phyloP scores from a whole-genome alignment of 2,329 filamentous ascomycete genomes.

The Juglanconis juglandina region DNA sequence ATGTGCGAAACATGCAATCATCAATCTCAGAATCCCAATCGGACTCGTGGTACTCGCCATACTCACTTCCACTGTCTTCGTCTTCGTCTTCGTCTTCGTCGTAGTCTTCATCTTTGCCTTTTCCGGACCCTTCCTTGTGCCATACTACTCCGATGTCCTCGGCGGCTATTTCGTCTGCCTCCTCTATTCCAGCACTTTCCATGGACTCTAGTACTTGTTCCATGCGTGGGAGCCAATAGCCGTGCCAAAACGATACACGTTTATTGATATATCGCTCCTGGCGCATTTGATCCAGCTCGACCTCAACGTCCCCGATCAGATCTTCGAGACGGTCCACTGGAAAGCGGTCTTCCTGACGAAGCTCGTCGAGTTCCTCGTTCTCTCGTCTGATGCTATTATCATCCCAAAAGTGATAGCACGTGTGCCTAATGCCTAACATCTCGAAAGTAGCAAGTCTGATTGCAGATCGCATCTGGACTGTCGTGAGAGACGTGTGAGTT shows the following conservation, averaged over 20 bases:
- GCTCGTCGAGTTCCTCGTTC: neutral
- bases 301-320: neutral
- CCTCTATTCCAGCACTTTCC: neutral
- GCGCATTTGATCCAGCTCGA: neutral
- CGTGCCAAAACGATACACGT: neutral
- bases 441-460: slow-evolving; percentile 1
- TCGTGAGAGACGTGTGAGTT: neutral
- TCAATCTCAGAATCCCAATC: neutral
- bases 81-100: neutral
- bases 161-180: neutral
- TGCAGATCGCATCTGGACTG: neutral
- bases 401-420: neutral
- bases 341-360: neutral
- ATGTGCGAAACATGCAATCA: neutral
- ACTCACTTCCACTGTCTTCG: neutral
- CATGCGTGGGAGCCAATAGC: neutral
- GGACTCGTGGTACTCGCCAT: neutral
- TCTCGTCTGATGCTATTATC: neutral
- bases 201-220: neutral
- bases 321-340: neutral
- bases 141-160: slow-evolving; percentile 2
- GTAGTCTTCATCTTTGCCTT: neutral
- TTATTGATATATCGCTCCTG: neutral
- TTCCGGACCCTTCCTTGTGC: neutral
- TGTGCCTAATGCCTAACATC: slow-evolving; percentile 1